These are phyloP conservation scores for Cryptosporidium felis DNA, from an alignment of 169 alveolate genomes.

Conservation along the genomic window DNA sequence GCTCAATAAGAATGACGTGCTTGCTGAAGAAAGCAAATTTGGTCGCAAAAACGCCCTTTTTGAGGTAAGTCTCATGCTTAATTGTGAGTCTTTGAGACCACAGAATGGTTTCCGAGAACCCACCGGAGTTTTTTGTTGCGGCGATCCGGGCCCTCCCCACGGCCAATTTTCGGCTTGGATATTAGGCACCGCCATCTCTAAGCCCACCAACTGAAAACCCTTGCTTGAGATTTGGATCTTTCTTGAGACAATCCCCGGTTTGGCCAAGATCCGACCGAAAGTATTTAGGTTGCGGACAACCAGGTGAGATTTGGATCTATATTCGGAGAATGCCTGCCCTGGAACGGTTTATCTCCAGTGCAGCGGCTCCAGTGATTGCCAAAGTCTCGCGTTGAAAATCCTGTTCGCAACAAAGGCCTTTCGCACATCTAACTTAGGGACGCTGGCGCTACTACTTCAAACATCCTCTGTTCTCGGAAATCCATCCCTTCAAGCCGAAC, in stretches of 20 bases:
- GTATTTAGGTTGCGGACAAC: conserved; percentile 21
- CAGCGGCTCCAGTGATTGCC: too few relatives aligned
- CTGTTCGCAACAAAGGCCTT: conserved; percentile 58
- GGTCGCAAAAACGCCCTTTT: conserved; percentile 65
- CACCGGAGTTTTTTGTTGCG: background rate
- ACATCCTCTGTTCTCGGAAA: background rate
- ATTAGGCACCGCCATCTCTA: too few relatives aligned
- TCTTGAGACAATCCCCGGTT: background rate
- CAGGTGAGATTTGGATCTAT: background rate
- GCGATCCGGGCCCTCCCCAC: background rate
- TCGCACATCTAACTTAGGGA: conserved; percentile 21
- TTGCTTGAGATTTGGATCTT: background rate
- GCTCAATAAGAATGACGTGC: conserved; percentile 11
- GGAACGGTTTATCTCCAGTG: too few relatives aligned
- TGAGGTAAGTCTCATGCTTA: conserved; percentile 49
- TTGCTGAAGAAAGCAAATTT: conserved; percentile 52
- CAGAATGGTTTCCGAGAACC: too few relatives aligned
- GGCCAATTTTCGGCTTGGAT: too few relatives aligned
- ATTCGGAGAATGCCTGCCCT: too few relatives aligned
- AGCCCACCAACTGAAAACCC: too few relatives aligned
- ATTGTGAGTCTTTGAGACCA: too few relatives aligned
- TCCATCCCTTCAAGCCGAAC: background rate
- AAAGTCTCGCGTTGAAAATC: too few relatives aligned
- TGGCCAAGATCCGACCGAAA: conserved; percentile 36
- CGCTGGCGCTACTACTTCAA: background rate